phyloP scores from a whole-genome alignment of 2,329 filamentous ascomycete species.

The Colletotrichum higginsianum region DNA sequence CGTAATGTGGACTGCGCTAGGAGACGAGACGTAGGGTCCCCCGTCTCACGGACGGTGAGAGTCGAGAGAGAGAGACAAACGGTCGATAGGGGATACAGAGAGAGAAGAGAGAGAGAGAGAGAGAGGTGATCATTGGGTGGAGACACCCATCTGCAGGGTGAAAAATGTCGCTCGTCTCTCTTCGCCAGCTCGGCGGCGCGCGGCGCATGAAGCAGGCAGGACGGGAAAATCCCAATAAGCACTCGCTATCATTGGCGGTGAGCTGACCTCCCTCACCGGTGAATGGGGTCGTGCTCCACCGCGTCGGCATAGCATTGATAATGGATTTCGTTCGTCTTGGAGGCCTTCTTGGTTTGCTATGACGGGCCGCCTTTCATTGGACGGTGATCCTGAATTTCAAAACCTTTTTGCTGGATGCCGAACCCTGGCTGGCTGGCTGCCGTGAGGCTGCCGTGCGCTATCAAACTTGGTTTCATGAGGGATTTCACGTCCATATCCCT shows the following conservation, averaged over 20 bases:
- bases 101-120: conserved; percentile 1
- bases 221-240: conserved; percentile 19
- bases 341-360: conserved; percentile 15
- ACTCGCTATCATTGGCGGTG: conserved; percentile 35
- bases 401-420: conserved; percentile 30
- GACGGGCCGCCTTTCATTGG: conserved; percentile 35
- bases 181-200: not conserved
- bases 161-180: conserved; percentile 33
- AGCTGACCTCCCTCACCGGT: conserved; percentile 29
- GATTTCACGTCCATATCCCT: conserved; percentile 31
- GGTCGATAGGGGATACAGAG: conserved; percentile 11
- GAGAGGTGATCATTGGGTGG: conserved; percentile 32
- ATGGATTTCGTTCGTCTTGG: conserved; percentile 25
- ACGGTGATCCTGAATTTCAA: conserved; percentile 24
- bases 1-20: conserved; percentile 29
- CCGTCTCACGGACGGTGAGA: conserved; percentile 10
- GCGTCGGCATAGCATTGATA: conserved; percentile 40
- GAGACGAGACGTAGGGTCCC: conserved; percentile 4
- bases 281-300: conserved; percentile 33
- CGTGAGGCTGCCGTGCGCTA: conserved; percentile 27
- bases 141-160: conserved; percentile 25
- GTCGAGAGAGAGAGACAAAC: not conserved
- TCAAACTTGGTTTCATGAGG: conserved; percentile 42
- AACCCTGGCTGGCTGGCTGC: conserved; percentile 26
- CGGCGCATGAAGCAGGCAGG: conserved; percentile 34